Base-by-base conservation (phyloP, 345 rosid species). In the Capsella bursapastoris region DNA sequence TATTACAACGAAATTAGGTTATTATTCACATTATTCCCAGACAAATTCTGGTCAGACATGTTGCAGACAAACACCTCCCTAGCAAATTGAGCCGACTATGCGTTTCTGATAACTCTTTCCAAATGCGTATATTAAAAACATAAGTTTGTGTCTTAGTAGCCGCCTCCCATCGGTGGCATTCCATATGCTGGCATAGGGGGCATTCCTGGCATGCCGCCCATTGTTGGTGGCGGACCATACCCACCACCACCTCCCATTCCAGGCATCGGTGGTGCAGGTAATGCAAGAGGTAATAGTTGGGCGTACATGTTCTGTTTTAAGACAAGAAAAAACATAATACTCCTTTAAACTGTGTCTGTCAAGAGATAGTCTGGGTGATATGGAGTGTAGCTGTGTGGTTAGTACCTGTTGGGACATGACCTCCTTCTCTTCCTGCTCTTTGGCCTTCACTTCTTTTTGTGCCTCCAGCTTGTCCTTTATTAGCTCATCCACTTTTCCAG, bases 261-360 rank as follows among this genome's bases (percentile, higher is more conserved):
- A 1, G 96, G 94, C 89, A 90, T 85, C 2, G 96, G 95, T 1
- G 98, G 98, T 37, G 98, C 95, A 31, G 98, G 98, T 80, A 90
- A 80, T 49, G 95, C 93, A 31, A 85, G 91, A 32, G 98, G 98
- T 74, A 92, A 76, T 73, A 92, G 77, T 64, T 92, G 98, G 4
- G 98, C 96, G 71, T 92, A 90, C 98, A 92, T 92, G 73, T 90
- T 90, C 98, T 92, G 88, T 60, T 78, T n/a, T n/a, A 38, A 2
- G 56, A 16, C 66, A 25, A 37, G 74, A 22, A 14, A 34, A 60
- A 65, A 27, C 7, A 45, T 16, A 22, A 0, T 7, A 38, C 7
- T 58, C 8, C 0, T 31, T 28, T 48, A 14, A 43, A 64, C 9
- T 43, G 31, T 31, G 31, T 43, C 32, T 40, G 34, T 41, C 38